Percentiles rank a stretch among this genome's conserved stretches.
Evolutionary conservation across 306 rosid genomes (phyloP).

Genomic region (Leucaena leucocephala): DNA sequence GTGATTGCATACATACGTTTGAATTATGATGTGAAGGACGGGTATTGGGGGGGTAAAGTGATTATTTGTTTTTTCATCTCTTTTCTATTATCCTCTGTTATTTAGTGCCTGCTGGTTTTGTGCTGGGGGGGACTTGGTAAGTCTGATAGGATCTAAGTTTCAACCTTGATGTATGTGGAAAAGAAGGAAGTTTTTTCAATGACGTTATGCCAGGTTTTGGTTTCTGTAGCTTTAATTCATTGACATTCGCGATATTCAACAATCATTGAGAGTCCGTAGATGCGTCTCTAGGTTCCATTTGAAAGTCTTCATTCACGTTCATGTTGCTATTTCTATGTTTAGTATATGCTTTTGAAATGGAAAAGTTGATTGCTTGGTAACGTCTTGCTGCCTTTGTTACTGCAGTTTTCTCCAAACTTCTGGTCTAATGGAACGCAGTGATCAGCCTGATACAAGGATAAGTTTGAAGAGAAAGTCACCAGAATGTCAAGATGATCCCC

Average conservation of each 20-base stretch:
- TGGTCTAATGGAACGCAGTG: constrained; percentile 51
- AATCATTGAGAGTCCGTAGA: background rate
- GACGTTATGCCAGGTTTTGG: background rate
- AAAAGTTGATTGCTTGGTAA: constrained; percentile 26
- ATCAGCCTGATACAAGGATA: constrained; percentile 32
- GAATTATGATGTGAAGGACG: background rate
- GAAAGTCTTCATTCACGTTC: constrained; percentile 12
- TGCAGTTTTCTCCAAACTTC: constrained; percentile 39
- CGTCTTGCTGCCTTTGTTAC: constrained; percentile 24
- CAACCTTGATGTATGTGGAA: background rate
- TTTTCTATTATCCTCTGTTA: background rate
- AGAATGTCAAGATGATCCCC: constrained; percentile 36
- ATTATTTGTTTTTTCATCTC: background rate
- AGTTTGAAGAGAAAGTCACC: constrained; percentile 65
- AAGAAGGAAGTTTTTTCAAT: background rate
- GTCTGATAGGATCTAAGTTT: background rate
- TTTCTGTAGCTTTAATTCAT: constrained; percentile 5
- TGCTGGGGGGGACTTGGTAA: background rate
- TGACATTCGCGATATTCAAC: background rate
- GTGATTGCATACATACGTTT: background rate
- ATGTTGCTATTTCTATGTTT: constrained; percentile 2
- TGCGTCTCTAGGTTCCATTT: constrained; percentile 17
- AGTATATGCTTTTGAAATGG: constrained; percentile 15
- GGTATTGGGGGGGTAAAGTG: background rate
- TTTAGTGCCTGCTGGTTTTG: background rate